phyloP scores from a whole-genome alignment of 371 early-diverging fungal species.

The Sporodiniella umbellata region DNA sequence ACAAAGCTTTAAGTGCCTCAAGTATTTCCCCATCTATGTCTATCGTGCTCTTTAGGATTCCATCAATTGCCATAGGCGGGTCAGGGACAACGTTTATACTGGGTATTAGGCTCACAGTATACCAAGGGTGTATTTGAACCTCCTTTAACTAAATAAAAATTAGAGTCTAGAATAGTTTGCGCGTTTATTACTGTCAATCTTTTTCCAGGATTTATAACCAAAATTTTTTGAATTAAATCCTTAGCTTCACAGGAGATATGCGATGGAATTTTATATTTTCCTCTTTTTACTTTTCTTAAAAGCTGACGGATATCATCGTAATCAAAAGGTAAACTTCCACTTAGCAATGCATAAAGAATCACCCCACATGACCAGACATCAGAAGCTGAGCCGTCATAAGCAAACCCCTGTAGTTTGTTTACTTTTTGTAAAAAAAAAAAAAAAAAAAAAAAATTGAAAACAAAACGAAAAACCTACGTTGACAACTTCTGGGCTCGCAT shows the following conservation, averaged over 20 bases:
- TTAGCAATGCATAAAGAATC: slow-evolving; percentile 84
- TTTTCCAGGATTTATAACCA: slow-evolving; percentile 39
- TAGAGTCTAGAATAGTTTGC: not conserved
- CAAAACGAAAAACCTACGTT: slow-evolving; percentile 39
- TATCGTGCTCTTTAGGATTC: not conserved
- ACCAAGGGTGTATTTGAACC: slow-evolving; percentile 45
- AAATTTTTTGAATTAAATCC: slow-evolving; percentile 50
- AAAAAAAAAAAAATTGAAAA: not conserved
- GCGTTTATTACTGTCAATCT: slow-evolving; percentile 37
- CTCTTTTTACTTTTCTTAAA: slow-evolving; percentile 64
- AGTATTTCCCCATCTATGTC: slow-evolving; percentile 47
- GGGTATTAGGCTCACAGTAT: slow-evolving; percentile 27
- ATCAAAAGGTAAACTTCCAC: slow-evolving; percentile 91
- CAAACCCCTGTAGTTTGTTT: slow-evolving; percentile 46
- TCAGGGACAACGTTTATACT: slow-evolving; percentile 34
- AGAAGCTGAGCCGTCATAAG: slow-evolving; percentile 82
- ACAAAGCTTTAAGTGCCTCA: slow-evolving; percentile 39
- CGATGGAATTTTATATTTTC: slow-evolving; percentile 61
- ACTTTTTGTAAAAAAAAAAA: not conserved
- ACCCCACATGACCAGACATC: slow-evolving; percentile 96
- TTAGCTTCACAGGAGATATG: slow-evolving; percentile 58
- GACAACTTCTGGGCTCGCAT: slow-evolving; percentile 93
- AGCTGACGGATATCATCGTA: slow-evolving; percentile 84
- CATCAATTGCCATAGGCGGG: slow-evolving; percentile 40
- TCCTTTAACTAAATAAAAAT: slow-evolving; percentile 31